phyloP scores from a whole-genome alignment of 2,329 filamentous ascomycete species.

The Aspergillus transmontanensis region DNA sequence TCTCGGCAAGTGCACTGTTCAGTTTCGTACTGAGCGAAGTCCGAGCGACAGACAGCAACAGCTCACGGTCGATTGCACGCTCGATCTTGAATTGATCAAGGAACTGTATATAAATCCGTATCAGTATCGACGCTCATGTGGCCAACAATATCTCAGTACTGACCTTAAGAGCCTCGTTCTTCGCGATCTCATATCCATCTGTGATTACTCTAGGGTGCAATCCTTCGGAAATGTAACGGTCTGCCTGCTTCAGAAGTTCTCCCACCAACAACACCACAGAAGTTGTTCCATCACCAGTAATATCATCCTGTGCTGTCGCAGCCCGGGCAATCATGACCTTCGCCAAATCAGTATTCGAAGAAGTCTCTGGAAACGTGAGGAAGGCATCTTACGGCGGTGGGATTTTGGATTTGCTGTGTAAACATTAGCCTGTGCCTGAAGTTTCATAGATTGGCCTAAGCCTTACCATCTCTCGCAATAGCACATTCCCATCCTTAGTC shows the following conservation, averaged over 20 bases:
- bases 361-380: constrained; percentile 4
- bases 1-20: constrained; percentile 82
- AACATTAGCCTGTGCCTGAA: constrained; percentile 32
- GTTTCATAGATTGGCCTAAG: constrained; percentile 8
- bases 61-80: constrained; percentile 86
- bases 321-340: constrained; percentile 73
- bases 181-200: constrained; percentile 96
- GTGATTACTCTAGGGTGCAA: constrained; percentile 95
- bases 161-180: constrained; percentile 86
- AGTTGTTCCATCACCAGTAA: constrained; percentile 96
- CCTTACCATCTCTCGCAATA: constrained; percentile 66
- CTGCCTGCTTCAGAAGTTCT: constrained; percentile 95
- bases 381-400: constrained; percentile 72
- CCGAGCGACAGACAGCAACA: constrained; percentile 87
- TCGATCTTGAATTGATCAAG: constrained; percentile 90
- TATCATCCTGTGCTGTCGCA: constrained; percentile 96
- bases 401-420: constrained; percentile 86
- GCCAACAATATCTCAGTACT: constrained; percentile 6
- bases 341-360: constrained; percentile 24
- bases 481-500: constrained; percentile 96
- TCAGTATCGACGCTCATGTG: constrained; percentile 18
- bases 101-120: constrained; percentile 60
- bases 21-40: constrained; percentile 96
- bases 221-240: constrained; percentile 95
- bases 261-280: constrained; percentile 94